Evolutionary conservation across 352 stramenopile genomes (phyloP), one percentile per base, ranked within the genome.

Genomic region (Globisporangium nodosum): DNA sequence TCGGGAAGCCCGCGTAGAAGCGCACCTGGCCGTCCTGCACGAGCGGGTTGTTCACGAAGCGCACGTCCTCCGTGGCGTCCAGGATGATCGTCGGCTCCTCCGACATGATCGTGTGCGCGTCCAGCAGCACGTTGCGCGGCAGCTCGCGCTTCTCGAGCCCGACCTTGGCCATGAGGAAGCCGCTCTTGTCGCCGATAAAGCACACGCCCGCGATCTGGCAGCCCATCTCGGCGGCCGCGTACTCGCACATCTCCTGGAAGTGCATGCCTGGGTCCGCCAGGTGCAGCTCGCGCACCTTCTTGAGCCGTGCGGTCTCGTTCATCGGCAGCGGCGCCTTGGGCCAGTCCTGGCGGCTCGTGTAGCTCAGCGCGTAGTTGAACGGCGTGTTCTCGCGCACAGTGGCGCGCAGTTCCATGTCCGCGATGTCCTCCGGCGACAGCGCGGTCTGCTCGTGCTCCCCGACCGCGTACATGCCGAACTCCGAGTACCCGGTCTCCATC

Each of bases 211-310:
- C 80, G 48, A 89, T 87, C 69, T 88, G 79, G 66, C 85, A 94
- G 50, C 80, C 80, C 66, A 89, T 72, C 64, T 90, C 82, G 16
- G 85, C 84, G 3, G 83, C 81, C 18, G 82, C 85, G 60, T 90
- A 91, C 61, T 94, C 85, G 54, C 83, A 90, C 78, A 94, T 92
- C 56, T 94, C 85, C 57, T 94, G 85, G 63, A 94, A 94, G 56
- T 92, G 85, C 60, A 82, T 70, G 1, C 82, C 77, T 1, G 82
- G 82, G 64, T 94, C 85, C 13, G 78, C 78, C 24, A 94, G 56
- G 58, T 90, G 79, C n/a, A 94, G 58, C 54, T 81, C 68, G 20
- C 82, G 78, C 39, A 94, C 85, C 48, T 87, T 89, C 57, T 76
- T 68, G 18, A 94, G 78, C 5, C 85, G 78, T 7, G 70, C 63